Percentiles rank a stretch among this genome's conserved stretches.
Conservation (phyloP, 176 grass and related monocot genomes). For the Carex littledalei region DNA sequence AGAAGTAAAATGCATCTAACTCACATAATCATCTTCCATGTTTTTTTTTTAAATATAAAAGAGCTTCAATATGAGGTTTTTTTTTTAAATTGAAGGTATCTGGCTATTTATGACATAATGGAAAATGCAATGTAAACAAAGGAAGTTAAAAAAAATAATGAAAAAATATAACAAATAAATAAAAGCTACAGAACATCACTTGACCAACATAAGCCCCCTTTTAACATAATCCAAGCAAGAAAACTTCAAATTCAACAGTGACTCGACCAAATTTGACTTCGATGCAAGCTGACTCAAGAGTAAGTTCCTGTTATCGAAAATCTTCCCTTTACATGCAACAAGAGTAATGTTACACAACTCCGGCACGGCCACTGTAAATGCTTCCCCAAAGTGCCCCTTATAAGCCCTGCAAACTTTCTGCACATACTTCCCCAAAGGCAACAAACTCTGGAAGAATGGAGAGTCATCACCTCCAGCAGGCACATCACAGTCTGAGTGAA, state of each 20-base stretch:
- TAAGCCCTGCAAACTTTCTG: conserved; percentile 58
- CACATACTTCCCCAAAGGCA: conserved; percentile 50
- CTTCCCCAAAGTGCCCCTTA: conserved; percentile 64
- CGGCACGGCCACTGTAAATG: conserved; percentile 42
- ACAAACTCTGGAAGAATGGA: conserved; percentile 17
- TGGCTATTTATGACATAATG: neutral
- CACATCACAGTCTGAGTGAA: conserved; percentile 56
- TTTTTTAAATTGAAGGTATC: neutral
- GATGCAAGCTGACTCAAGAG: conserved; percentile 58
- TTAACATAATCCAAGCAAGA: conserved; percentile 64
- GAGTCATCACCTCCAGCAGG: neutral
- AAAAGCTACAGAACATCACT: conserved; percentile 27
- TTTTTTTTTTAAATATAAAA: neutral
- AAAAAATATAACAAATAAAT: neutral
- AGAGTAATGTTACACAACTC: conserved; percentile 86
- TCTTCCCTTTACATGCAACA: conserved; percentile 43
- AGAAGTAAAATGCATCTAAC: neutral
- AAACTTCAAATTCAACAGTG: conserved; percentile 44
- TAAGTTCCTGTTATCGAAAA: conserved; percentile 24
- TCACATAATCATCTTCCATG: neutral
- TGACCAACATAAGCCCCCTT: conserved; percentile 51
- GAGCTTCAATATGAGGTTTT: neutral
- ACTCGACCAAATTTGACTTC: conserved; percentile 44
- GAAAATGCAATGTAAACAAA: neutral
- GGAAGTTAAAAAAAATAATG: neutral